Evolutionary conservation across 306 rosid species (phyloP).

Genomic region (Corylus americana): DNA sequence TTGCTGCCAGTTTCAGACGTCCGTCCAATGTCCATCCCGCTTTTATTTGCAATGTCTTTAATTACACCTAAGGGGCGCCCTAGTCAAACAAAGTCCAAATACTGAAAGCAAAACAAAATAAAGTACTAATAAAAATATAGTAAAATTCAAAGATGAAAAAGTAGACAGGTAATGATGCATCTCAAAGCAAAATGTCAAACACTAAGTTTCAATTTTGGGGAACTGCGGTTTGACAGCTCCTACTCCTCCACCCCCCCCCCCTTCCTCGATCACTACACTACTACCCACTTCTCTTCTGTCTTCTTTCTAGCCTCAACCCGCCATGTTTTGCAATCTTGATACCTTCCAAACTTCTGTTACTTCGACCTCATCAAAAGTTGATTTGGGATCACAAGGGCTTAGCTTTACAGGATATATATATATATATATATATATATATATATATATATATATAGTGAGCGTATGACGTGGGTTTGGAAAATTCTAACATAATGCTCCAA

Average conservation of each 20-base stretch:
- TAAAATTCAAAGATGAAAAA: constrained; percentile 45
- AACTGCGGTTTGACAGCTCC: constrained; percentile 58
- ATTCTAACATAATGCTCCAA: no score
- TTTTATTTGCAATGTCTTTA: not conserved
- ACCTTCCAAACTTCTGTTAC: not conserved
- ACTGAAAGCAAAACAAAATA: constrained; percentile 5
- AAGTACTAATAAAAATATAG: not conserved
- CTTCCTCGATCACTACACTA: constrained; percentile 35
- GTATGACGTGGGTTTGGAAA: no score
- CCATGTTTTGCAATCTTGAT: not conserved
- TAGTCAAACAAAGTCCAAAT: constrained; percentile 32
- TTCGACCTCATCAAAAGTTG: not conserved
- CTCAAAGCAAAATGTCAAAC: constrained; percentile 96
- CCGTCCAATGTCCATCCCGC: constrained; percentile 3
- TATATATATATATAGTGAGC: no score
- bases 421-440: no score
- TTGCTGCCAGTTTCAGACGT: constrained; percentile 3
- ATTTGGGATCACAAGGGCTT: not conserved
- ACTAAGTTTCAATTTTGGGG: constrained; percentile 54
- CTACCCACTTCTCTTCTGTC: not conserved
- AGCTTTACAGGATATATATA: not conserved
- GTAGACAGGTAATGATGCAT: constrained; percentile 48
- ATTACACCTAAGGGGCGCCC: not conserved
- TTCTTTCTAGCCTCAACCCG: not conserved
- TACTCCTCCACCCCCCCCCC: constrained; percentile 3